Conservation (phyloP, 306 rosid genomes). For the Begonia masoniana region DNA sequence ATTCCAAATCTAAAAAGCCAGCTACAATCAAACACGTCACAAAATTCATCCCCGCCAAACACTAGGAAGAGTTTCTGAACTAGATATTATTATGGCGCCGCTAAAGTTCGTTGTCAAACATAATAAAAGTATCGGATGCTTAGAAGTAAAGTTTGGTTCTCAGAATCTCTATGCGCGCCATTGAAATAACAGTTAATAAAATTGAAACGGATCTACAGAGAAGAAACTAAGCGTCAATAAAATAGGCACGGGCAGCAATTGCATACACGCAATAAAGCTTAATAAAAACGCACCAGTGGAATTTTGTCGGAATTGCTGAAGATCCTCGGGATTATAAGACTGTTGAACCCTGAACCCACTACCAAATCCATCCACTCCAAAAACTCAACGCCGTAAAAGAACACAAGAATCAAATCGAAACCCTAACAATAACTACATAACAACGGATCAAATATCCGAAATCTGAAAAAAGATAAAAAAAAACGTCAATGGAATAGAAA, state of each 20-base stretch:
- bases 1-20: neutral
- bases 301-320: constrained; percentile 37
- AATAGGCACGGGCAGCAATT: constrained; percentile 1
- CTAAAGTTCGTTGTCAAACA: neutral
- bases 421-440: constrained; percentile 3
- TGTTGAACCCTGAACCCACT: constrained; percentile 49
- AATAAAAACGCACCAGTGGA: constrained; percentile 42
- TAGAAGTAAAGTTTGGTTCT: neutral
- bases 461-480: neutral
- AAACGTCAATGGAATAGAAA: constrained; percentile 7
- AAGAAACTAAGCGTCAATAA: neutral
- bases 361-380: constrained; percentile 65
- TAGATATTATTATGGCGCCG: too few species aligned
- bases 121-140: neutral
- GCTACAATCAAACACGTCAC: neutral
- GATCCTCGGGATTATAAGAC: constrained; percentile 44
- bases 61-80: neutral
- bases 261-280: neutral
- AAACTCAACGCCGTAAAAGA: constrained; percentile 12
- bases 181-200: neutral
- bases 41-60: neutral
- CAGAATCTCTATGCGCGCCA: neutral
- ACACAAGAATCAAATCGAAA: constrained; percentile 16
- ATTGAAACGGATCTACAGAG: constrained; percentile 1
- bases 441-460: constrained; percentile 10